Evolutionary conservation across 345 rosid species (phyloP).

Genomic region (Citrus medica): DNA sequence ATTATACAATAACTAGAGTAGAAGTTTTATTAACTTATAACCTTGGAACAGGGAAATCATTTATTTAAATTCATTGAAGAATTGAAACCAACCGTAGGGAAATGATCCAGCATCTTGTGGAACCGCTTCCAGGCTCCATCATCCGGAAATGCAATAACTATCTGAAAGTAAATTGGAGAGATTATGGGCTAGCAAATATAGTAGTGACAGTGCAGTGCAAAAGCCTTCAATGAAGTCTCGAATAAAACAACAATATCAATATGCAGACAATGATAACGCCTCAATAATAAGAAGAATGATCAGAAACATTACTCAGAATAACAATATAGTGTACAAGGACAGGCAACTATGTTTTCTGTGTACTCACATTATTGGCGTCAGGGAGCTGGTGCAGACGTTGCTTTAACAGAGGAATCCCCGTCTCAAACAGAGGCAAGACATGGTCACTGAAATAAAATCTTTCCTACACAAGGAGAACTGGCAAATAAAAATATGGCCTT

Average conservation of each 20-base stretch:
- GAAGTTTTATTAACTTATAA: neutral
- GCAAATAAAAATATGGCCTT: neutral
- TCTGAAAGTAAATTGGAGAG: conserved; percentile 36
- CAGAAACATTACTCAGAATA: conserved; percentile 2
- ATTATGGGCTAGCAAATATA: neutral
- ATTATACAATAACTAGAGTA: conserved; percentile 4
- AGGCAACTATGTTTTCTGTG: neutral
- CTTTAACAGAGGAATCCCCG: conserved; percentile 89
- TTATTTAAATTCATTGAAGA: conserved; percentile 2
- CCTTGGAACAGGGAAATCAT: neutral
- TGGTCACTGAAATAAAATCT: conserved; percentile 94
- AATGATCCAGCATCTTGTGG: conserved; percentile 85
- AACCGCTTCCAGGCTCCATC: conserved; percentile 99
- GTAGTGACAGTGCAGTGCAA: neutral
- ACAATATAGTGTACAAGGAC: conserved; percentile 3
- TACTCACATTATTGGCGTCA: conserved; percentile 58
- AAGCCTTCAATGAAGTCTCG: neutral
- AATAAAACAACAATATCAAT: neutral
- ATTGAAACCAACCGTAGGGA: conserved; percentile 59
- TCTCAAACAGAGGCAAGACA: conserved; percentile 95
- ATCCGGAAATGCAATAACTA: conserved; percentile 94
- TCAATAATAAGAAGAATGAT: neutral
- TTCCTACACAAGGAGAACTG: conserved; percentile 50
- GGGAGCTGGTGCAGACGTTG: conserved; percentile 82
- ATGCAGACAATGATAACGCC: neutral